Evolutionary conservation across 2,329 filamentous ascomycete species (phyloP).

Genomic region (Fusarium guadeloupense): DNA sequence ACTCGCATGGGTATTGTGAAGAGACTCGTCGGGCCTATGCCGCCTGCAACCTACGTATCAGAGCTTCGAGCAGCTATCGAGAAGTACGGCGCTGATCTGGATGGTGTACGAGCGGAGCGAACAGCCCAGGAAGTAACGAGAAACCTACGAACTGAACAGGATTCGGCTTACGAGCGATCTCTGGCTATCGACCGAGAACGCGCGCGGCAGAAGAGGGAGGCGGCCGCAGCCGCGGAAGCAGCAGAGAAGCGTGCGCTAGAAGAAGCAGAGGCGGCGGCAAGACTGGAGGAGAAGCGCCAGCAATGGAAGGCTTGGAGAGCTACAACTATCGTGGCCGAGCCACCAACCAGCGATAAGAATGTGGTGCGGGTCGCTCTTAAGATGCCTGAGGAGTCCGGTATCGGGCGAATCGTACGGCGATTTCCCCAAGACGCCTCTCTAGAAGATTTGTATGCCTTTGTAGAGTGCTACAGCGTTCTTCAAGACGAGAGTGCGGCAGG

Average conservation of each 20-base stretch:
- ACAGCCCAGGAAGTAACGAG: conserved; percentile 84
- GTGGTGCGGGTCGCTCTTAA: conserved; percentile 76
- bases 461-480: conserved; percentile 84
- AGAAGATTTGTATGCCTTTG: conserved; percentile 94
- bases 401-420: conserved; percentile 78
- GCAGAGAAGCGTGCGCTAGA: conserved; percentile 70
- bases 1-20: conserved; percentile 92
- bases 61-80: conserved; percentile 79
- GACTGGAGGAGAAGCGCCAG: conserved; percentile 55
- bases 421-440: conserved; percentile 76
- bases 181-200: conserved; percentile 89
- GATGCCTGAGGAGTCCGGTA: conserved; percentile 67
- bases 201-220: conserved; percentile 78
- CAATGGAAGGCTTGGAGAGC: conserved; percentile 88
- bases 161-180: conserved; percentile 92
- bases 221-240: conserved; percentile 74
- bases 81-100: conserved; percentile 79
- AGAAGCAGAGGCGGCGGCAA: conserved; percentile 68
- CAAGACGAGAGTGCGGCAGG: conserved; percentile 49
- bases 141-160: conserved; percentile 85
- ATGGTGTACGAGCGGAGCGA: conserved; percentile 77
- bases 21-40: conserved; percentile 76
- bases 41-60: conserved; percentile 75
- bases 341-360: conserved; percentile 68
- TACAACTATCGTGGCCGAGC: conserved; percentile 73